Percentiles rank a stretch among this genome's conserved stretches.
phyloP scores from a whole-genome alignment of 371 early-diverging fungal genomes.

The Mortierella sp. region DNA sequence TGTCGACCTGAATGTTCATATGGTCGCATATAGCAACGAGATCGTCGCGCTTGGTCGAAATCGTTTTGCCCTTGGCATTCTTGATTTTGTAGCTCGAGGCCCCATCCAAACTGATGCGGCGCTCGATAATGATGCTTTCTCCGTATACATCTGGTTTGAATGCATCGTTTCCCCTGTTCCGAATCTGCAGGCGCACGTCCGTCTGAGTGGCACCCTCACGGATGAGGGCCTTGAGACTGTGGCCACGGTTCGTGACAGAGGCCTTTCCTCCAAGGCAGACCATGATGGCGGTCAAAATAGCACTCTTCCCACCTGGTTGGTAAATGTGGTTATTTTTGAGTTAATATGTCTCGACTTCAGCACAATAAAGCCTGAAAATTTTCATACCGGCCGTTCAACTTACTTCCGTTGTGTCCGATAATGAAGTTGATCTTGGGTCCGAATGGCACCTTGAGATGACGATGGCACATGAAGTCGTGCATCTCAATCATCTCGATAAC shows the following conservation, averaged over 20 bases:
- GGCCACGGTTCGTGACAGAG: constrained; percentile 86
- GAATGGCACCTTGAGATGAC: constrained; percentile 80
- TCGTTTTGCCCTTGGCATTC: constrained; percentile 67
- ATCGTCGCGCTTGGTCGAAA: constrained; percentile 86
- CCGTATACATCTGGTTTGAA: constrained; percentile 87
- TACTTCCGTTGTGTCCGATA: constrained; percentile 95
- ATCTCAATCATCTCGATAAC: constrained; percentile 87
- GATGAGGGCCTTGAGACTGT: constrained; percentile 82
- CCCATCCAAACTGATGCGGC: constrained; percentile 82
- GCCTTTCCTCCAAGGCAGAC: constrained; percentile 95
- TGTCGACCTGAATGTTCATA: constrained; percentile 91
- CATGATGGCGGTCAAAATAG: constrained; percentile 92
- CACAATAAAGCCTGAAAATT: not conserved
- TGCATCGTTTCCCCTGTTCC: constrained; percentile 88
- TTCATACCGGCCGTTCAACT: constrained; percentile 22
- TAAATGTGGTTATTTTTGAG: not conserved
- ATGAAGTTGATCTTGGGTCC: constrained; percentile 95
- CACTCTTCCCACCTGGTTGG: constrained; percentile 89
- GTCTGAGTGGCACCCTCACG: constrained; percentile 85
- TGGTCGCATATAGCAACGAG: constrained; percentile 88
- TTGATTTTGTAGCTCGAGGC: constrained; percentile 82
- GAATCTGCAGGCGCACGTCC: constrained; percentile 78
- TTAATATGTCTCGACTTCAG: not conserved
- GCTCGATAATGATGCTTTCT: constrained; percentile 84
- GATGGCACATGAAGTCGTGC: constrained; percentile 96